Base-by-base conservation (phyloP, 768 basidiomycete genomes). In the Pulveroboletus sp. region DNA sequence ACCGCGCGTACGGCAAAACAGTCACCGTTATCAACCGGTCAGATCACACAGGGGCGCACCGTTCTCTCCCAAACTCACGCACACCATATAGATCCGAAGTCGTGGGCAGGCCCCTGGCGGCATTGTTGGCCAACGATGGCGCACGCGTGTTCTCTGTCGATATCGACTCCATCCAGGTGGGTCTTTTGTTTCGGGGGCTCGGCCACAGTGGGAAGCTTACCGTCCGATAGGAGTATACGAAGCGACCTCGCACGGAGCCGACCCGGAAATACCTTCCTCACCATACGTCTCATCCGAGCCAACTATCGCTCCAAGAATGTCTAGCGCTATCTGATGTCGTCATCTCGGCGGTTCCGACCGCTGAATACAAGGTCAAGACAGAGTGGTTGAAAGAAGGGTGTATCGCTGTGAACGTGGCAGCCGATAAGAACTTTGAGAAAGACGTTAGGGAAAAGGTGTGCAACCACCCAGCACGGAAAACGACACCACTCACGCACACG, bases 361-460 rank as follows among this genome's bases (percentile, higher is more conserved):
- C 83, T 13, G 68, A 72, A 8, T 99, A 97, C 73, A 97, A 97
- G 67, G 75, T 99, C 45, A 84, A 87, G 62, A 98, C 94, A 1
- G 81, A 80, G 43, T 84, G 79, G 78, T 73, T 99, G 52, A 97
- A 97, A 70, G 90, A 94, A 52, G 97, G 97, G 1, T 95, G 94
- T 60, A 72, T 97, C 3, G 94, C 92, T 56, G 69, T 98, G 49
- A 98, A 98, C 61, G 88, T 99, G 19, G 86, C 92, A 16, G 84
- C 88, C 0, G 94, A 94, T 59, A 97, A 95, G 75, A 99, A 99
- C 67, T 99, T 98, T 60, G 93, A 95, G 63, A 82, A 81, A 53
- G 87, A 95, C 60, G 85, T 99, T 17, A 77, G 92, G 52, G 92
- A 95, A 17, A 92, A 94, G 80, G 94, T 91, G 57, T 45, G 75